Percentiles rank a stretch among this genome's conserved stretches.
phyloP scores from a whole-genome alignment of 192 early-diverging fungal species.

The Mortierella alpina region DNA sequence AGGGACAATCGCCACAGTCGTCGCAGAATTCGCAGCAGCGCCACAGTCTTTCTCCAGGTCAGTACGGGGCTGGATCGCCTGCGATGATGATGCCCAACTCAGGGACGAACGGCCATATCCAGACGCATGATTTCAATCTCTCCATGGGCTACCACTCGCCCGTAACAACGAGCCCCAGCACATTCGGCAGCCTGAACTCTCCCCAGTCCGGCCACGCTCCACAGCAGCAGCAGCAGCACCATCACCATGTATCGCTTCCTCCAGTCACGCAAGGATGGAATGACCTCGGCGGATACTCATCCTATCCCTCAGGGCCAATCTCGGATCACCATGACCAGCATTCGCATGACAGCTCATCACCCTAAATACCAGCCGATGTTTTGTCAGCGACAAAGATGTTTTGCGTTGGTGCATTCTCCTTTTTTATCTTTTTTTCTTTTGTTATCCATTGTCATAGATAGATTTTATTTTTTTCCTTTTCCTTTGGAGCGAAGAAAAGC shows the following conservation, averaged over 20 bases:
- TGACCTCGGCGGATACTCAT: constrained; percentile 28
- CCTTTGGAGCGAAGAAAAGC: no score
- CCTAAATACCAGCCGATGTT: constrained; percentile 10
- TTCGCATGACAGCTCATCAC: constrained; percentile 42
- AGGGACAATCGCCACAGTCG: constrained; percentile 44
- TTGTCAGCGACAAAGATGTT: no score
- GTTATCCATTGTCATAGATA: constrained; percentile 10
- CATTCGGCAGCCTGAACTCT: constrained; percentile 32
- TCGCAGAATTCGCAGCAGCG: constrained; percentile 37
- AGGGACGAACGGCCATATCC: constrained; percentile 33
- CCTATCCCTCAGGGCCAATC: constrained; percentile 38
- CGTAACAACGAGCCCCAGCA: constrained; percentile 41
- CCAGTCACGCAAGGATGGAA: constrained; percentile 47
- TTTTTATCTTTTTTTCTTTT: constrained; percentile 6
- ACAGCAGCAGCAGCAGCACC: constrained; percentile 9
- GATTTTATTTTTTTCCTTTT: constrained; percentile 2
- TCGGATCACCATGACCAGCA: constrained; percentile 52
- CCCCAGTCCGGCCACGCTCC: constrained; percentile 38
- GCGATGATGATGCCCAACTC: constrained; percentile 55
- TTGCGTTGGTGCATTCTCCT: not conserved
- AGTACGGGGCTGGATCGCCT: constrained; percentile 40
- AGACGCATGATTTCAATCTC: constrained; percentile 45
- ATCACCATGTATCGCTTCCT: constrained; percentile 37
- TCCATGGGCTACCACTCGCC: constrained; percentile 51
- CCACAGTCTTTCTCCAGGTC: constrained; percentile 41